Base-by-base conservation (phyloP, 1,284 basidiomycete species). In the Moesziomyces antarcticus region DNA sequence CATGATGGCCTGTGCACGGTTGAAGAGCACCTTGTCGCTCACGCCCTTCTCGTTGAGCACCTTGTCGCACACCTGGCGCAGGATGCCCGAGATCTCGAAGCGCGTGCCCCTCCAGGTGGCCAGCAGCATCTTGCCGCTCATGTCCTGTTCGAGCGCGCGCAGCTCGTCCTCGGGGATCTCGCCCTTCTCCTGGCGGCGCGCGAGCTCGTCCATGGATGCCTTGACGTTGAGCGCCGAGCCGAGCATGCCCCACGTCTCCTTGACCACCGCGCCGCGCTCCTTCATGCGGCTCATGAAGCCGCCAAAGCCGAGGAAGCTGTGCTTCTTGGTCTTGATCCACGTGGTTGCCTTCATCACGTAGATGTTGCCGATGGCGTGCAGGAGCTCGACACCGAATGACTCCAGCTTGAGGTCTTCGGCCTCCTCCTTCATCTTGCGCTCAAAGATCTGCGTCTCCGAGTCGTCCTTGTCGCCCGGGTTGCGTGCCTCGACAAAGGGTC, bases 401-500 rank as follows among this genome's bases (percentile, higher is more conserved):
- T 99, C 97, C 62, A 98, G 86, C 87, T 98, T 99, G 80, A 99
- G 85, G 86, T 99, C 97, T 73, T 97, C 94, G 1, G 93, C 94
- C 85, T 99, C 97, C 46, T 89, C 87, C 81, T 86, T 88, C 85
- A 97, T 93, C 84, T 88, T 90, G 55, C 88, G 87, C 84, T 92
- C 90, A 82, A 95, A 84, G 54, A 82, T 56, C 52, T 79, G 77
- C 16, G 81, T 84, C 66, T 98, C 96, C 0, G 90, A 86, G 82
- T 98, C 96, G 61, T 92, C 90, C 72, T 89, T 89, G 21, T 90
- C 92, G 9, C 94, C 95, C 1, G 96, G 95, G 56, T 90, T 87
- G 82, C 92, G 90, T 44, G 95, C 94, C 18, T 83, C 76, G 35
- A 83, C 81, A 57, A 83, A 84, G 16, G 80, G 82, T 30, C 82